Conservation (phyloP, 140 eudicot species). For the Flaveria floridana region DNA sequence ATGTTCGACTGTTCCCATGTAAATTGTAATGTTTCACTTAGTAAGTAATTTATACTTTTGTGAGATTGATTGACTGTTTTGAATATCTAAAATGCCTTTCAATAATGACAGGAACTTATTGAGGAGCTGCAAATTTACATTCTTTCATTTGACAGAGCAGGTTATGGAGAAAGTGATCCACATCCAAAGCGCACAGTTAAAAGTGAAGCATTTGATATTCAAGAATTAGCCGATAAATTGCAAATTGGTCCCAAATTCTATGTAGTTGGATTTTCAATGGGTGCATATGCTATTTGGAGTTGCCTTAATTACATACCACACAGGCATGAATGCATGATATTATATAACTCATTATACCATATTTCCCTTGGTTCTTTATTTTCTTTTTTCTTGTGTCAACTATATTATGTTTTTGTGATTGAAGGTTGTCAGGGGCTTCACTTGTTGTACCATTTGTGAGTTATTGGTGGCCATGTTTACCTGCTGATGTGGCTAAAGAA, state of each 20-base stretch:
- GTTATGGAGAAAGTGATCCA: constrained; percentile 82
- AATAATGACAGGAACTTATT: constrained; percentile 46
- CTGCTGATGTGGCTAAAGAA: constrained; percentile 45
- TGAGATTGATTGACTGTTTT: not conserved
- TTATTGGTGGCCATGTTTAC: constrained; percentile 77
- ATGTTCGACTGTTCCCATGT: not conserved
- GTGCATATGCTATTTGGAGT: constrained; percentile 65
- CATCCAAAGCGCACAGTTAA: constrained; percentile 57
- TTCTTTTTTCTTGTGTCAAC: constrained; percentile 6
- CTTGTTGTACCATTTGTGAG: constrained; percentile 71
- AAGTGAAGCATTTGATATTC: constrained; percentile 66
- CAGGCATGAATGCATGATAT: constrained; percentile 49
- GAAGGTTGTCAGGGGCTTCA: constrained; percentile 70
- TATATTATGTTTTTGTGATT: not conserved
- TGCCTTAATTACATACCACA: constrained; percentile 74
- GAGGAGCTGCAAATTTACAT: constrained; percentile 54
- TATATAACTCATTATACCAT: not conserved
- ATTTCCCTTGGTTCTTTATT: not conserved
- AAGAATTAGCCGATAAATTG: constrained; percentile 63
- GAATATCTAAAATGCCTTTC: constrained; percentile 8
- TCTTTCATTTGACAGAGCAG: constrained; percentile 60
- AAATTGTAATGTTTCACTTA: not conserved
- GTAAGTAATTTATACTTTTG: not conserved
- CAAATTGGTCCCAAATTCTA: constrained; percentile 58
- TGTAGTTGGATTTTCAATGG: constrained; percentile 59